Base-by-base conservation (phyloP, 1,284 basidiomycete species). In the Irpex sp. region DNA sequence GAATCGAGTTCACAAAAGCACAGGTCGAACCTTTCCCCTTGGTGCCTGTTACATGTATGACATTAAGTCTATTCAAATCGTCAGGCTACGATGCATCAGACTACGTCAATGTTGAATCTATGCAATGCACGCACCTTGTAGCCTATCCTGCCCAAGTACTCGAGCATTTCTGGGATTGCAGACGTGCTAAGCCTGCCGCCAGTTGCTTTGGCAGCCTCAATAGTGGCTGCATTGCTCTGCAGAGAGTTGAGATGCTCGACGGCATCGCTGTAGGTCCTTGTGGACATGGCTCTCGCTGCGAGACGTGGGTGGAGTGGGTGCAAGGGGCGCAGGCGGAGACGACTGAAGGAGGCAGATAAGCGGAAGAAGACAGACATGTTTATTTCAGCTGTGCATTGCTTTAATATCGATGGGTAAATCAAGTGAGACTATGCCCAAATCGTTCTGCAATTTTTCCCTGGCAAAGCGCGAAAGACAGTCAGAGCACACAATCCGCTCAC, bases 1-100 rank as follows among this genome's bases (percentile, higher is more conserved):
- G 75, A 60, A 93, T 85, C 5, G 89, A 92, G 73, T 94, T 89
- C 2, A 86, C 85, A 71, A 99, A 99, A 1, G 97, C 97, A 63
- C 93, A 94, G 0, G 97, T 97, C 2, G 96, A 98, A 2, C 97
- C 97, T 75, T 99, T 99, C 55, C 97, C 97, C 78, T 99, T 99
- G 4, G 97, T 99, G 2, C 97, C 97, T 11, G 97, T 97, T 71
- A 99, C 90, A 79, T 99, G 97, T 38, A 99, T 86, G 62, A 96
- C 94, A 75, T 98, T 97, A 66, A 99, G 82, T 57, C 79, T 78
- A 75, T 99, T 96, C 60, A 99, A 81, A 69, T 96, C 90, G 60
- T 86, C 94, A 94, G 73, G 60, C 61, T 68, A 59, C 31, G 17
- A 36, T 13, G 17, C 1, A 36, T 56, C 8, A 56, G 54, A 49